Base-by-base conservation (phyloP, 805 yeast genomes). In the Alloascoidea africana region DNA sequence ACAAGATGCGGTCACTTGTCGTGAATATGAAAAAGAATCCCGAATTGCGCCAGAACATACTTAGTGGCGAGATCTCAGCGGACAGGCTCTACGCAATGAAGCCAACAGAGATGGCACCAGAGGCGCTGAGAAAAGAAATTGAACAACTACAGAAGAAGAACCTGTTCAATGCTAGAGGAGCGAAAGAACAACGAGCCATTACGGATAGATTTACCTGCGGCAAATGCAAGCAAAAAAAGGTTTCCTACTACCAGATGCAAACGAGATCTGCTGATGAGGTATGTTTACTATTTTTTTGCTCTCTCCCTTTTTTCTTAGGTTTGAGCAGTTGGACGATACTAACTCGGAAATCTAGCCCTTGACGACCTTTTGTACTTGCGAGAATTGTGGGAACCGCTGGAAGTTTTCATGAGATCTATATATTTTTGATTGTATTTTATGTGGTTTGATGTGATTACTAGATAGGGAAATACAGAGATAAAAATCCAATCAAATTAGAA, bases 221-320 rank as follows among this genome's bases (percentile, higher is more conserved):
- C 37, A 91, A 89, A 58, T 91, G 98, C 71, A 91, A 89, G 60
- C 89, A 86, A 56, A 86, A 87, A 68, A 86, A 85, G 65, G 98
- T 91, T 33, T 81, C 94, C 48, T 91, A 91, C 58, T 89, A 87
- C 59, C 98, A 91, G 63, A 71, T 91, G 79, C 98, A 91, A 66
- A 91, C 98, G 23, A 70, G 98, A 60, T 83, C 95, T 41, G 98
- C 98, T 14, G 98, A 91, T 73, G 98, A 91, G n/a, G n/a, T n/a
- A n/a, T n/a, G n/a, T n/a, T n/a, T n/a, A n/a, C n/a, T n/a, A n/a
- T n/a, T n/a, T n/a, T n/a, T n/a, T n/a, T n/a, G n/a, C n/a, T n/a
- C n/a, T n/a, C n/a, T n/a, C n/a, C n/a, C n/a, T n/a, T n/a, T n/a
- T n/a, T n/a, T n/a, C n/a, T n/a, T n/a, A n/a, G n/a, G n/a, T n/a